Conservation (phyloP, 1,284 basidiomycete species). For the Cryptococcus floricola region DNA sequence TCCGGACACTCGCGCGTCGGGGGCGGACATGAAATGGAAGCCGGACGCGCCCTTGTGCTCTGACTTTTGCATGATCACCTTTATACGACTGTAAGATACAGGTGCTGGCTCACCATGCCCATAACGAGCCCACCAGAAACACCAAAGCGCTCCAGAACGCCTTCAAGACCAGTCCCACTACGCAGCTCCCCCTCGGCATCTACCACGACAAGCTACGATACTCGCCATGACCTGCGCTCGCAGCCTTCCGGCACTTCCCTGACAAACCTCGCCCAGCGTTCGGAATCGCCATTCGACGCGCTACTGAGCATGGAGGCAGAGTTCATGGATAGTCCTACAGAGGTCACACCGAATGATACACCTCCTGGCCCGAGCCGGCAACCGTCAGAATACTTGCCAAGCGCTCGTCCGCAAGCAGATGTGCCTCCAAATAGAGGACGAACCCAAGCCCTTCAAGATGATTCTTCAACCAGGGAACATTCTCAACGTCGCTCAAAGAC, state of each 20-base stretch:
- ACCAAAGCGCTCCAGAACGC: constrained; percentile 20
- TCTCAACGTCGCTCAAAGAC: constrained; percentile 10
- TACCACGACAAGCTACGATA: constrained; percentile 1
- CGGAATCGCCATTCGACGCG: constrained; percentile 15
- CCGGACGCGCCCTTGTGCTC: too few relatives aligned
- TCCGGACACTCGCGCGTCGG: too few relatives aligned
- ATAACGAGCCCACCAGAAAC: not conserved
- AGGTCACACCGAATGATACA: constrained; percentile 15
- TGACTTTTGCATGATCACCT: too few relatives aligned
- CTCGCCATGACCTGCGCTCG: not conserved
- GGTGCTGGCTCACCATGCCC: too few relatives aligned
- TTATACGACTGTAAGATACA: too few relatives aligned
- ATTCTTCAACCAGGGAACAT: constrained; percentile 5
- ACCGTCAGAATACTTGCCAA: not conserved
- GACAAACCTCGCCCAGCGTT: constrained; percentile 3
- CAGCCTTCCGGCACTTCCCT: constrained; percentile 11
- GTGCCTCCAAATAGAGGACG: not conserved
- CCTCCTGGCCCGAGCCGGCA: not conserved
- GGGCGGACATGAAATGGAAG: too few relatives aligned
- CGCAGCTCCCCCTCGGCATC: constrained; percentile 12
- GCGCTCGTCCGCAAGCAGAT: not conserved
- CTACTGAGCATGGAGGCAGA: constrained; percentile 21
- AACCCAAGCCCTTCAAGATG: not conserved
- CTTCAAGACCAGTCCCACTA: constrained; percentile 11
- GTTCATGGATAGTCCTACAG: constrained; percentile 22